phyloP scores from a whole-genome alignment of 148 eudicot species.

The Rhododendron vialii region DNA sequence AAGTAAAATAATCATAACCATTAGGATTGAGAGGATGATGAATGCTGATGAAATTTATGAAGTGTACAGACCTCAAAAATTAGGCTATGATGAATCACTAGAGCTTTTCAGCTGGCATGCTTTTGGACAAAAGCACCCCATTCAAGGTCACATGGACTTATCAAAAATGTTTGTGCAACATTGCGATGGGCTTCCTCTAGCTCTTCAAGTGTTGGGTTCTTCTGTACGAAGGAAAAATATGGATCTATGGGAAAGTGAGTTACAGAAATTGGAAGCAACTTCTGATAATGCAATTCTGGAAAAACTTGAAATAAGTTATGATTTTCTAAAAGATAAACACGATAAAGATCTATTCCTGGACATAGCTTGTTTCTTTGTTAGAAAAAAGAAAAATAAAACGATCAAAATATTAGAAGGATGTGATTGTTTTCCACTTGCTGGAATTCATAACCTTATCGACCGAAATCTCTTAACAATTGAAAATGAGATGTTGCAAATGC shows the following conservation, averaged over 20 bases:
- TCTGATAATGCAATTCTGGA: background rate
- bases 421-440: background rate
- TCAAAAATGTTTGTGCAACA: background rate
- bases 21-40: background rate
- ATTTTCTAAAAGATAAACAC: background rate
- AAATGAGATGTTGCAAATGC: background rate
- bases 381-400: background rate
- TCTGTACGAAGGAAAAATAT: background rate
- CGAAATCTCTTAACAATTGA: background rate
- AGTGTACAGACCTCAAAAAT: background rate
- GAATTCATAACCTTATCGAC: background rate
- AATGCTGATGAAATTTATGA: background rate
- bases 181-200: background rate
- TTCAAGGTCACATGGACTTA: background rate
- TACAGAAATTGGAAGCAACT: background rate
- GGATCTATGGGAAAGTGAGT: background rate
- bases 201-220: background rate
- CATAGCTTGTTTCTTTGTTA: background rate
- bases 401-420: background rate
- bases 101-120: constrained; percentile 1
- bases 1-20: background rate
- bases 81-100: background rate
- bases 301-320: background rate
- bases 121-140: background rate
- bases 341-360: background rate